Evolutionary conservation across 2,329 filamentous ascomycete species (phyloP), one percentile per base, ranked within the genome.

Genomic region (Sclerotinia trifoliorum): DNA sequence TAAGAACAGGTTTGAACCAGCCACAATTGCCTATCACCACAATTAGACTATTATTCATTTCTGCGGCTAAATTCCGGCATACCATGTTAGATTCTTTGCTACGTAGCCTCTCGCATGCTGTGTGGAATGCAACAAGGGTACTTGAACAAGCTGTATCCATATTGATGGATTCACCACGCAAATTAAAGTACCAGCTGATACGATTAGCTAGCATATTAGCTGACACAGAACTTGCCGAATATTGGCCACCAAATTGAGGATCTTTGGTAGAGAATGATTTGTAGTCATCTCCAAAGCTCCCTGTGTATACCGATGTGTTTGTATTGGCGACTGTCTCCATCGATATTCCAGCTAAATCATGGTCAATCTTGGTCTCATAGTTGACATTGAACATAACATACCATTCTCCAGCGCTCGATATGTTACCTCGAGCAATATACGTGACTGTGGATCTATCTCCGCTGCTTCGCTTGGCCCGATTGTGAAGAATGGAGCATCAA

Each of bases 181-280:
- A 76, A 69, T 80, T 75, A 72, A 78, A 80, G 67, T 80, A 81
- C 73, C 86, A 83, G 0, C 83, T 85, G 21, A 87, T 80, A 0
- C 84, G 80, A 72, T 86, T 86, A 10, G 84, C 73, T 76, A 85
- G 79, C 69, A 86, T 83, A 6, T 73, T 74, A 15, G 71, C 65
- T 3, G 70, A 74, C 1, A 73, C 74, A 1, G 80, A 80, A 11
- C 64, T 68, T n/a, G 54, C 62, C 10, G 56, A 46, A 57, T 70
- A 69, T 42, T 56, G 60, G 11, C 54, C n/a, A 17, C 24, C 29
- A n/a, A 15, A 29, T 1, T 44, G 48, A 17, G 51, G 49, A 29
- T 70, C 69, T 39, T 48, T 56, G 4, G 21, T 29, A 7, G 48
- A 29, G 35, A 65, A 35, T 5, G 60, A 56, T 39, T 61, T 44